Percentiles rank a stretch among this genome's conserved stretches.
Evolutionary conservation across 176 grass and related monocot genomes (phyloP).

Genomic region (Chloris gayana): DNA sequence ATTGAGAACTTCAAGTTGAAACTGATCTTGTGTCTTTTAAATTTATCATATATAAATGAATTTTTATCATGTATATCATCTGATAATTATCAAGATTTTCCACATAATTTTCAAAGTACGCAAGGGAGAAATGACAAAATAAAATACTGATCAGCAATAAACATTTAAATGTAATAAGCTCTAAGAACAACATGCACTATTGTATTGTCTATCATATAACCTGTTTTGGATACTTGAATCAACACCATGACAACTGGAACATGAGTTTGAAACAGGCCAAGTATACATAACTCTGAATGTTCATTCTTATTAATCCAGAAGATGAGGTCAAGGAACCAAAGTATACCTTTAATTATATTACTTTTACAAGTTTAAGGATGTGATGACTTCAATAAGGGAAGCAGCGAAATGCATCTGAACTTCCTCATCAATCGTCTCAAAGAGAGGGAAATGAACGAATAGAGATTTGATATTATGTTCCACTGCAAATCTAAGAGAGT

Average conservation of each 20-base stretch:
- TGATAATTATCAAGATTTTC: neutral
- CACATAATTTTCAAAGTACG: neutral
- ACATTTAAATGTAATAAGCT: neutral
- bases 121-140: neutral
- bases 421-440: constrained; percentile 67
- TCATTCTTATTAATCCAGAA: constrained; percentile 25
- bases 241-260: neutral
- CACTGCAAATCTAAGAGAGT: constrained; percentile 78
- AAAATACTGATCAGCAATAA: neutral
- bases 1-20: too few relatives aligned
- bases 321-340: neutral
- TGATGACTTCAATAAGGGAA: constrained; percentile 67
- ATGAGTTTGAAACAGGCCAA: neutral
- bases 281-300: neutral
- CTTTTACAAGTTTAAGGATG: constrained; percentile 37
- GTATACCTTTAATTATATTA: neutral
- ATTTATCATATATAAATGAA: too few relatives aligned
- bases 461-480: constrained; percentile 63
- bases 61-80: too few relatives aligned
- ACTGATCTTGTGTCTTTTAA: too few relatives aligned
- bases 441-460: constrained; percentile 88
- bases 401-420: constrained; percentile 75
- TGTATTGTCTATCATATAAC: neutral
- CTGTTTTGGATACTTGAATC: neutral
- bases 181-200: neutral